Percentiles rank a stretch among this genome's conserved stretches.
These are phyloP conservation scores for Wickerhamiella slavikovae DNA, from an alignment of 805 yeast species.

Conservation along the genomic window DNA sequence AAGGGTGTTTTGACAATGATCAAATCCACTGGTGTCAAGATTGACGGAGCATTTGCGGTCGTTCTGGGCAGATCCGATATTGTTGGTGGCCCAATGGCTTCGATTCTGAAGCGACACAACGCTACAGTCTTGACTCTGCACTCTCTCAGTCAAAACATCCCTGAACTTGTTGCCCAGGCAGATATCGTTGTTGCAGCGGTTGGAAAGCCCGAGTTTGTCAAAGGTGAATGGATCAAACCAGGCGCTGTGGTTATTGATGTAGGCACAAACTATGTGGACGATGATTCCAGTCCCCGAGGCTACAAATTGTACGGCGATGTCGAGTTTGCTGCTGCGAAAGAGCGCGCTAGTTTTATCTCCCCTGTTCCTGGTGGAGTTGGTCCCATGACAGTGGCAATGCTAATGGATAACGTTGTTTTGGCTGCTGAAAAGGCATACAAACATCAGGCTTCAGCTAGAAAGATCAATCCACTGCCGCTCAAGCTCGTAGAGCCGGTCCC, in stretches of 20 bases:
- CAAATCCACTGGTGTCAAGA: slow-evolving; percentile 40
- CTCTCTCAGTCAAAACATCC: slow-evolving; percentile 45
- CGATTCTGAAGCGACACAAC: slow-evolving; percentile 55
- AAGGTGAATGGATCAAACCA: slow-evolving; percentile 72
- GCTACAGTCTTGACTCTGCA: slow-evolving; percentile 78
- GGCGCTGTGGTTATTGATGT: slow-evolving; percentile 84
- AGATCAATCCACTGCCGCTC: slow-evolving; percentile 36
- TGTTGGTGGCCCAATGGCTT: slow-evolving; percentile 87
- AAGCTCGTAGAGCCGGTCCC: slow-evolving; percentile 53
- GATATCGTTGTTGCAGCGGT: slow-evolving; percentile 86
- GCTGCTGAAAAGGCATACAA: slow-evolving; percentile 39
- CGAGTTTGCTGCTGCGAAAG: slow-evolving; percentile 48
- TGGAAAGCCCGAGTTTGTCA: slow-evolving; percentile 66
- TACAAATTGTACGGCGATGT: slow-evolving; percentile 86
- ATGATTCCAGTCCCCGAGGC: slow-evolving; percentile 55
- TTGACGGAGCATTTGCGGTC: slow-evolving; percentile 70
- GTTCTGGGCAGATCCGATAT: slow-evolving; percentile 91
- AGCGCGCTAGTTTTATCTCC: slow-evolving; percentile 51
- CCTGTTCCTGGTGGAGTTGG: slow-evolving; percentile 99
- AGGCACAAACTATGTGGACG: slow-evolving; percentile 79
- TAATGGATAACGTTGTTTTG: slow-evolving; percentile 58
- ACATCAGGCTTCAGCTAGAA: slow-evolving; percentile 23
- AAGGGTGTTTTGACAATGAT: slow-evolving; percentile 73
- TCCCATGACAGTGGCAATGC: slow-evolving; percentile 98
- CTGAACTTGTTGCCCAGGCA: slow-evolving; percentile 38